Conservation (phyloP, 2,329 filamentous ascomycete species). For the Venturia oleaginea region DNA sequence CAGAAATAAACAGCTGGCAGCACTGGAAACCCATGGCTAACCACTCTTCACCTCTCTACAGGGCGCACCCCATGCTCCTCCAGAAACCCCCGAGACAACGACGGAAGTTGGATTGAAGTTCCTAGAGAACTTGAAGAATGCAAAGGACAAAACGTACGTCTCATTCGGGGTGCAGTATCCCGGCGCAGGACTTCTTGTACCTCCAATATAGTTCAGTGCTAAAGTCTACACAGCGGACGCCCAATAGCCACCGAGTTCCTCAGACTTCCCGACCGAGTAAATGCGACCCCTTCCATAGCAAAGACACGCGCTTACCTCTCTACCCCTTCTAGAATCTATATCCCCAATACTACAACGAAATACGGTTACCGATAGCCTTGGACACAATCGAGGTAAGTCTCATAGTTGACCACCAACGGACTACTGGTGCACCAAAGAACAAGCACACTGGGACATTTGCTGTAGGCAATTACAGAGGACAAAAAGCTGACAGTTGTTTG, state of each 20-base stretch:
- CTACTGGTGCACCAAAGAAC: neutral
- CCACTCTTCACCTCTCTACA: constrained; percentile 3
- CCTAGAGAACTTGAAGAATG: constrained; percentile 64
- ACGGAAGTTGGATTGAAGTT: constrained; percentile 64
- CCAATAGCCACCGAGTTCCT: constrained; percentile 68
- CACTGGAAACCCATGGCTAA: neutral
- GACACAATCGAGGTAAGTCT: constrained; percentile 57
- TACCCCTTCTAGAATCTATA: constrained; percentile 42
- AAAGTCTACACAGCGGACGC: constrained; percentile 45
- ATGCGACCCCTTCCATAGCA: neutral
- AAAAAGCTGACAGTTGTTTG: neutral
- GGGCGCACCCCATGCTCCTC: constrained; percentile 2
- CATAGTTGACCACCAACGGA: neutral
- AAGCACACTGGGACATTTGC: neutral
- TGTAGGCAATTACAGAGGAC: neutral
- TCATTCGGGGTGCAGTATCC: constrained; percentile 7
- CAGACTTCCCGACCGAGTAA: constrained; percentile 47
- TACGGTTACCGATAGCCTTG: constrained; percentile 70
- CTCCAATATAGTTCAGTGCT: constrained; percentile 13
- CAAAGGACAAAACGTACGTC: constrained; percentile 71
- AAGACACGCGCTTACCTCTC: constrained; percentile 1
- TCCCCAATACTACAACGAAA: constrained; percentile 68
- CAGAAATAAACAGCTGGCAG: neutral
- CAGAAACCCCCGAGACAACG: constrained; percentile 58
- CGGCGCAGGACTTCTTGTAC: neutral